Evolutionary conservation across 163 green algal species (phyloP).

Genomic region (Dunaliella salina): DNA sequence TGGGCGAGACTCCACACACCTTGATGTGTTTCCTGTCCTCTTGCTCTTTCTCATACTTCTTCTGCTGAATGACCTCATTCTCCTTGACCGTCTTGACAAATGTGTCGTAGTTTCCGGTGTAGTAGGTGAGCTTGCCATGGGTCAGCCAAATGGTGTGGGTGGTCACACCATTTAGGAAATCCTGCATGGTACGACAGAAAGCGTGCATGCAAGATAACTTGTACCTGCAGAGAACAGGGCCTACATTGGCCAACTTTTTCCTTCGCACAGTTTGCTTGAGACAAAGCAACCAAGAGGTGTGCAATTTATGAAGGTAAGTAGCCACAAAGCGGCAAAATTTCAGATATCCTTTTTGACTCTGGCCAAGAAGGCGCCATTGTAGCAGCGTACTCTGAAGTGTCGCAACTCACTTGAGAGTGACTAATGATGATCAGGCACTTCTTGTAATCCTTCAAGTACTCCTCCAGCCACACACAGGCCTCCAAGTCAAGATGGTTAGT

Average conservation of each 20-base stretch:
- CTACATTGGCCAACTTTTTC: too few species aligned
- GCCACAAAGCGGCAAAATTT: too few species aligned
- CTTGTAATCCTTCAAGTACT: slow-evolving; percentile 87
- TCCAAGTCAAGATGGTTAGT: slow-evolving; percentile 79
- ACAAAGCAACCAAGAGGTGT: too few species aligned
- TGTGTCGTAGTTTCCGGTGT: slow-evolving; percentile 90
- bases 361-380: too few species aligned
- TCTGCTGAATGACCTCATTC: slow-evolving; percentile 81
- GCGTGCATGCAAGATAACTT: neutral
- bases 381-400: too few species aligned
- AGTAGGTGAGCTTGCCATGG: slow-evolving; percentile 71
- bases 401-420: slow-evolving; percentile 55
- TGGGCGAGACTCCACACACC: neutral
- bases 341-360: too few species aligned
- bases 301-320: too few species aligned
- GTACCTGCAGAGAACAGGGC: too few species aligned
- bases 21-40: slow-evolving; percentile 27
- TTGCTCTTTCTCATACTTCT: slow-evolving; percentile 81
- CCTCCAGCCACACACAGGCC: slow-evolving; percentile 96
- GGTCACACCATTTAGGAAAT: slow-evolving; percentile 92
- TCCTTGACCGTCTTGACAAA: slow-evolving; percentile 81
- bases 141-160: slow-evolving; percentile 74
- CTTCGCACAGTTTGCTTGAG: too few species aligned
- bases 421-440: slow-evolving; percentile 85
- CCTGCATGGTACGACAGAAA: slow-evolving; percentile 33